phyloP scores from a whole-genome alignment of 805 yeast genomes.

The Lipomyces chichibuensis region DNA sequence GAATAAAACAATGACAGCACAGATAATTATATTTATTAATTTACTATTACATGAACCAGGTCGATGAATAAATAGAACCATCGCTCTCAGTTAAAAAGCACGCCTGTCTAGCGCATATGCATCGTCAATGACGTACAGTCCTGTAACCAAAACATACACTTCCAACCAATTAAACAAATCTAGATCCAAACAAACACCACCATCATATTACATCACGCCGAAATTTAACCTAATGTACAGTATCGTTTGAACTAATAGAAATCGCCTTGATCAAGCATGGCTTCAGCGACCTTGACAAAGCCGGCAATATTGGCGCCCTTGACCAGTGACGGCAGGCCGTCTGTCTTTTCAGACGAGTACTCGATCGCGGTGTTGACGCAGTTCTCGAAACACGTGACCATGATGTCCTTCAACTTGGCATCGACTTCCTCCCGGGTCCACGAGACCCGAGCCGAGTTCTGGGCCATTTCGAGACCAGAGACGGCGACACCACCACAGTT shows the following conservation, averaged over 20 bases:
- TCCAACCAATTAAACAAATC: neutral
- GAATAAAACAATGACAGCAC: too few species aligned
- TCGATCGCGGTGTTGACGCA: slow-evolving; percentile 85
- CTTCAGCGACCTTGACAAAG: slow-evolving; percentile 97
- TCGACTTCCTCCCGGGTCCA: slow-evolving; percentile 97
- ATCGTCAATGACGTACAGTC: too few species aligned
- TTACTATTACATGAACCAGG: too few species aligned
- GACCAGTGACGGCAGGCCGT: slow-evolving; percentile 86
- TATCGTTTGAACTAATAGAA: slow-evolving; percentile 43
- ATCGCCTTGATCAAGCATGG: slow-evolving; percentile 98
- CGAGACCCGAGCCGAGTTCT: slow-evolving; percentile 89
- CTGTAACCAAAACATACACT: neutral
- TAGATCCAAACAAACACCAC: neutral
- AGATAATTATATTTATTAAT: too few species aligned
- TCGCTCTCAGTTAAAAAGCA: too few species aligned
- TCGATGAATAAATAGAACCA: too few species aligned
- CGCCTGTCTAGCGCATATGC: too few species aligned
- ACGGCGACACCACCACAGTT: slow-evolving; percentile 99
- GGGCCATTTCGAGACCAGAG: slow-evolving; percentile 99
- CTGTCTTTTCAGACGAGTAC: slow-evolving; percentile 67
- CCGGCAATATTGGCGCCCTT: slow-evolving; percentile 99
- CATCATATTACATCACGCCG: neutral
- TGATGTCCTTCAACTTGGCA: slow-evolving; percentile 83
- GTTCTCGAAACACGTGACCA: slow-evolving; percentile 90
- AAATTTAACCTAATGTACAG: neutral